These are phyloP conservation scores for Platanthera guangdongensis DNA, from an alignment of 106 monocot species.

Conservation along the genomic window DNA sequence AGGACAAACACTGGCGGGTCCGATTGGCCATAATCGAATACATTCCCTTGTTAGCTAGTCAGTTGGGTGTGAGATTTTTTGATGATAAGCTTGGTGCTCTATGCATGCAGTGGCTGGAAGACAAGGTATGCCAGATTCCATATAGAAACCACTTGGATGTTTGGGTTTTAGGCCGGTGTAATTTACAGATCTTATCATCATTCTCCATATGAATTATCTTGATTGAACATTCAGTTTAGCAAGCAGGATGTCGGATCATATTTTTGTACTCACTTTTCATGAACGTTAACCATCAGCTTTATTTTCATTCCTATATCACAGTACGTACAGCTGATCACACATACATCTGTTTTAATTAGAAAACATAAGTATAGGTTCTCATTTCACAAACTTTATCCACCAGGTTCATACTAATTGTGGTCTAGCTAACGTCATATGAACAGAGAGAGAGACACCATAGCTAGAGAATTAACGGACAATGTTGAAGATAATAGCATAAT, in stretches of 20 bases:
- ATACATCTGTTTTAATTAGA: not conserved
- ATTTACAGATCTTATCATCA: not conserved
- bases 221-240: not conserved
- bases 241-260: not conserved
- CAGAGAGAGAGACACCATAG: too few species aligned
- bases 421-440: not conserved
- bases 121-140: constrained; percentile 51
- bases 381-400: not conserved
- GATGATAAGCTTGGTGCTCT: constrained; percentile 92
- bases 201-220: not conserved
- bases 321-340: not conserved
- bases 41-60: constrained; percentile 88
- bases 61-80: constrained; percentile 84
- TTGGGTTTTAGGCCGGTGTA: not conserved
- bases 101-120: constrained; percentile 99
- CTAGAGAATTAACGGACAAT: too few species aligned
- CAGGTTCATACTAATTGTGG: not conserved
- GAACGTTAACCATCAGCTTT: not conserved
- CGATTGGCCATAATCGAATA: constrained; percentile 95
- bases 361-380: not conserved
- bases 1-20: constrained; percentile 91
- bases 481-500: too few species aligned
- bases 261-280: not conserved
- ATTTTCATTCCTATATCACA: not conserved
- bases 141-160: not conserved